Evolutionary conservation across 306 rosid genomes (phyloP).

Genomic region (Begonia fuchsioides): DNA sequence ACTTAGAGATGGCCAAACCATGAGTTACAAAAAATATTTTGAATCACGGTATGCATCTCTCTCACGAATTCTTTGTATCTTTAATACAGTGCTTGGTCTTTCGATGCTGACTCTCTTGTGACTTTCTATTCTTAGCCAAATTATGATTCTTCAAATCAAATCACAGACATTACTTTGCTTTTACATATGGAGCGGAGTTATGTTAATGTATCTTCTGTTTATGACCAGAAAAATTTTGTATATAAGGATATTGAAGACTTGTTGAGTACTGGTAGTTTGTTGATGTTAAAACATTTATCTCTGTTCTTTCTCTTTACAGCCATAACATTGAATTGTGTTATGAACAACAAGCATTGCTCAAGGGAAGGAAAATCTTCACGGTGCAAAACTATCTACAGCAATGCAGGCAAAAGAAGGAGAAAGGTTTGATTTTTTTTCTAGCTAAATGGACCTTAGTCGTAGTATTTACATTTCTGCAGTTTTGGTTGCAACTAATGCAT

Average conservation of each 20-base stretch:
- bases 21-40: conserved; percentile 45
- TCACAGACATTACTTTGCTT: too few relatives aligned
- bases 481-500: too few relatives aligned
- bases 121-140: too few relatives aligned
- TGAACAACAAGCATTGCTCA: conserved; percentile 30
- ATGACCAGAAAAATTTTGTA: too few relatives aligned
- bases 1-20: conserved; percentile 22
- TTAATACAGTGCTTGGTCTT: not conserved
- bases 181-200: too few relatives aligned
- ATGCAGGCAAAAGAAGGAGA: conserved; percentile 20
- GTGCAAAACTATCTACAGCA: conserved; percentile 38
- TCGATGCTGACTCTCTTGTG: too few relatives aligned
- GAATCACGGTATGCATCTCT: conserved; percentile 26
- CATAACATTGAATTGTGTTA: conserved; percentile 34
- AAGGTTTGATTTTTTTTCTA: conserved; percentile 26
- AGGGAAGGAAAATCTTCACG: conserved; percentile 32
- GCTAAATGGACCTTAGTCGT: too few relatives aligned
- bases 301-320: conserved; percentile 27
- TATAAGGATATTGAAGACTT: too few relatives aligned
- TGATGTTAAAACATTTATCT: not conserved
- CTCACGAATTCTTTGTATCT: not conserved
- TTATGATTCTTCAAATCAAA: too few relatives aligned
- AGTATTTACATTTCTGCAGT: too few relatives aligned
- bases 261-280: not conserved
- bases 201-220: too few relatives aligned